Evolutionary conservation across 2,329 filamentous ascomycete species (phyloP).

Genomic region (Penicillium sp.): DNA sequence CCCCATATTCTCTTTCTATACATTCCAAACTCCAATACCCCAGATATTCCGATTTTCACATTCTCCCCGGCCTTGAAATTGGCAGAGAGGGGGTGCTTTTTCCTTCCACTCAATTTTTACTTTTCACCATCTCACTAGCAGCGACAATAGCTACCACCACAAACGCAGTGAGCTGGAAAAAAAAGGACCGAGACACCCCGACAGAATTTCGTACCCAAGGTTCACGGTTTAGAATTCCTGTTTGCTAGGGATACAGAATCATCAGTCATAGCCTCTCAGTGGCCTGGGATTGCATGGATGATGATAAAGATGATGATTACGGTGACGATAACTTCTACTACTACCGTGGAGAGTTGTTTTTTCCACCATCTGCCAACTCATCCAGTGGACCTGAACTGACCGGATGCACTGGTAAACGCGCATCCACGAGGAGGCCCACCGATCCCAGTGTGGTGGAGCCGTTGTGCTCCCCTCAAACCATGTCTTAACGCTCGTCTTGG

Average conservation of each 20-base stretch:
- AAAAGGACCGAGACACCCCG: constrained; percentile 1
- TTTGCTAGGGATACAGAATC: background rate
- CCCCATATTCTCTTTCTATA: background rate
- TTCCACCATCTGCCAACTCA: background rate
- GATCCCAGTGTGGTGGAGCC: constrained; percentile 1
- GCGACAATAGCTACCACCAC: too few species aligned
- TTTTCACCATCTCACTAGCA: too few species aligned
- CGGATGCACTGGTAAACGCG: background rate
- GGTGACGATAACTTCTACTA: background rate
- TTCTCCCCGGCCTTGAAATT: too few species aligned
- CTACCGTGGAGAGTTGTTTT: background rate
- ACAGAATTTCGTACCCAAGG: background rate
- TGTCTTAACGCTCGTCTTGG: constrained; percentile 4
- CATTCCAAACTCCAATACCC: too few species aligned
- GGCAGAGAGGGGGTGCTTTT: too few species aligned
- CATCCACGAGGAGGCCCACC: constrained; percentile 3
- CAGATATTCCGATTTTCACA: too few species aligned
- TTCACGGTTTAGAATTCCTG: background rate
- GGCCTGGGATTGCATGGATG: background rate
- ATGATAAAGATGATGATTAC: background rate
- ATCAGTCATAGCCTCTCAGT: background rate
- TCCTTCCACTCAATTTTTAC: too few species aligned
- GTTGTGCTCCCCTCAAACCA: constrained; percentile 1
- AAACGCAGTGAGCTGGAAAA: background rate
- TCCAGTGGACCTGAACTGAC: background rate